Base-by-base conservation (phyloP, 805 yeast species). In the Lachancea fermentati region DNA sequence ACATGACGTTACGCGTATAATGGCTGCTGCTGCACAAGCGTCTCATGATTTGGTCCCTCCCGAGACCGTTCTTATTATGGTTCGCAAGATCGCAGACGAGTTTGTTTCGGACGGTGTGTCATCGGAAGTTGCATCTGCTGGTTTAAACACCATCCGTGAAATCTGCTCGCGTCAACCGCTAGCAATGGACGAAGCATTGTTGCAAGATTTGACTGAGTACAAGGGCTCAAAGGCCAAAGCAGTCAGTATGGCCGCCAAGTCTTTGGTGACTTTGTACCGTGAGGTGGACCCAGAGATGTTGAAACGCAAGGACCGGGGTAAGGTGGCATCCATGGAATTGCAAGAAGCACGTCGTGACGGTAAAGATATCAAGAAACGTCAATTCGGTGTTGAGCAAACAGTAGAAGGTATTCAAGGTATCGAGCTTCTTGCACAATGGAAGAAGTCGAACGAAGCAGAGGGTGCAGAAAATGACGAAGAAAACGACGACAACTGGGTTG, bases 91-190 rank as follows among this genome's bases (percentile, higher is more conserved):
- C 49, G 97, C 98, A 1, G 95, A 93, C 65, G 98, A 93, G 65
- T 93, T 93, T 55, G 96, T 93, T 18, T 84, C 95, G 50, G 97
- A 93, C 58, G 99, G 99, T 72, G 98, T 93, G 30, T 88, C 97
- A 12, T 80, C 95, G 25, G 96, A 93, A 65, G 99, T 89, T 40
- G 97, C 97, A 4, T 88, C 97, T 39, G 97, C 97, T 4, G 99
- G 99, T 56, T 73, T 93, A 50, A 93, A 93, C 63, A 85, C 97
- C 3, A 91, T 91, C 44, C 74, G 97, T 52, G 98, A 93, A 65
- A 87, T 93, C 43, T 73, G 89, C 48, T 65, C 96, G 2, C 81
- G 99, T 71, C 94, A 95, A 8, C 97, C 98, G 12, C 71, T 91
- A 49, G 96, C 97, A 18, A 88, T 93, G 53, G 97, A 88, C 39